A percentile compares a stretch with the other conserved stretches of the same genome.
Evolutionary conservation across 495 filamentous ascomycete genomes (phyloP).

Genomic region (Penicillium cataractarum): DNA sequence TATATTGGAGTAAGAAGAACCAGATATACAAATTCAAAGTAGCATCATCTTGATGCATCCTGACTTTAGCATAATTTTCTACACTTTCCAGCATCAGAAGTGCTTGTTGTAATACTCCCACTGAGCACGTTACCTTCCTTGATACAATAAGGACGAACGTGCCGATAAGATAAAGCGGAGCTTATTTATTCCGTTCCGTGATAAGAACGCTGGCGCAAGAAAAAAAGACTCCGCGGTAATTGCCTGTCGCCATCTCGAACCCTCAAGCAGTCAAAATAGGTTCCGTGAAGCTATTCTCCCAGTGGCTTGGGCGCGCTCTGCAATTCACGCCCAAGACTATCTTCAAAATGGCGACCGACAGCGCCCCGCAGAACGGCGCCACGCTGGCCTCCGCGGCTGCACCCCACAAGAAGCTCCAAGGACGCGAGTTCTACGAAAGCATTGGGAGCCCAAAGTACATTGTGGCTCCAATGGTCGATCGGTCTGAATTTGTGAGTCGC

Average conservation of each 20-base stretch:
- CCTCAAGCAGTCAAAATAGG: slow-evolving; percentile 38
- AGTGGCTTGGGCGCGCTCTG: slow-evolving; percentile 34
- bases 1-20: too few relatives aligned
- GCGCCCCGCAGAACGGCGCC: slow-evolving; percentile 18
- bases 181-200: slow-evolving; percentile 31
- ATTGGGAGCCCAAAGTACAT: slow-evolving; percentile 89
- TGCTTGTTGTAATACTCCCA: neutral
- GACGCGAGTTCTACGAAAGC: slow-evolving; percentile 89
- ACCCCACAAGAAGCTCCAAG: slow-evolving; percentile 64
- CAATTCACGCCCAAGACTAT: slow-evolving; percentile 10
- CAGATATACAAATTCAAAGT: too few relatives aligned
- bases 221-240: slow-evolving; percentile 19
- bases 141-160: neutral
- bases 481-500: slow-evolving; percentile 87
- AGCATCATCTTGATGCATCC: too few relatives aligned
- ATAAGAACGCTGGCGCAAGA: slow-evolving; percentile 28
- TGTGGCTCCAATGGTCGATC: slow-evolving; percentile 96
- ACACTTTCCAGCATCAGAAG: neutral
- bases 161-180: slow-evolving; percentile 38
- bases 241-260: slow-evolving; percentile 4
- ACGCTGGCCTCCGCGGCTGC: slow-evolving; percentile 25
- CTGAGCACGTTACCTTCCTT: neutral
- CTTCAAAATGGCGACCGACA: slow-evolving; percentile 37
- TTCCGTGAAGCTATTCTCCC: slow-evolving; percentile 29
- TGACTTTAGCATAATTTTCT: neutral